phyloP scores from a whole-genome alignment of 768 basidiomycete genomes.

The Psilocybe subaeruginosa region DNA sequence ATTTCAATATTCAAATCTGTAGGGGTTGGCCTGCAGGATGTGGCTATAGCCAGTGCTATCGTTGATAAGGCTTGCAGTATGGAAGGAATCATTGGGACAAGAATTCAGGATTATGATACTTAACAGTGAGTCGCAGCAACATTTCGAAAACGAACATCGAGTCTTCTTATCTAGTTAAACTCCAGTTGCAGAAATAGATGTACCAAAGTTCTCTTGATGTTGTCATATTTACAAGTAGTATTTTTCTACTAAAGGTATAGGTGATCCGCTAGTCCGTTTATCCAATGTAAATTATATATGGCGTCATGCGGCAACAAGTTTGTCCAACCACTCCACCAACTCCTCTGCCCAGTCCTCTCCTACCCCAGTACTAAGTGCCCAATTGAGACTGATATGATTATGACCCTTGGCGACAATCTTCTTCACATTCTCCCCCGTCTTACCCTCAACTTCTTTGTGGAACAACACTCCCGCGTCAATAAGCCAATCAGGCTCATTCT shows the following conservation, averaged over 20 bases:
- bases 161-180: neutral
- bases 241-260: neutral
- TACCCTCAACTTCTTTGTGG: conserved; percentile 37
- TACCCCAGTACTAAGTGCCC: conserved; percentile 52
- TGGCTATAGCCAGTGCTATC: conserved; percentile 75
- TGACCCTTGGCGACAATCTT: conserved; percentile 51
- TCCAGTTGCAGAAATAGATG: neutral
- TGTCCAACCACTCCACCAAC: conserved; percentile 40
- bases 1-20: conserved; percentile 90
- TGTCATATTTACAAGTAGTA: neutral
- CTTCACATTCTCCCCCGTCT: conserved; percentile 32
- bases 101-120: conserved; percentile 49
- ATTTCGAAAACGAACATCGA: neutral
- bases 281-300: too few relatives aligned
- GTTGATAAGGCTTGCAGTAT: conserved; percentile 60
- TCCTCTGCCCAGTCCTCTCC: conserved; percentile 68
- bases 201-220: neutral
- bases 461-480: conserved; percentile 39
- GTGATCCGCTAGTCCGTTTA: too few relatives aligned
- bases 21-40: conserved; percentile 86
- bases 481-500: conserved; percentile 56
- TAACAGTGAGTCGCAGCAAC: neutral
- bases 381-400: conserved; percentile 64
- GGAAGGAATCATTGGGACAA: conserved; percentile 43
- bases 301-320: neutral